Conservation (phyloP, 2,329 filamentous ascomycete species). For the Pseudogymnoascus sp. region DNA sequence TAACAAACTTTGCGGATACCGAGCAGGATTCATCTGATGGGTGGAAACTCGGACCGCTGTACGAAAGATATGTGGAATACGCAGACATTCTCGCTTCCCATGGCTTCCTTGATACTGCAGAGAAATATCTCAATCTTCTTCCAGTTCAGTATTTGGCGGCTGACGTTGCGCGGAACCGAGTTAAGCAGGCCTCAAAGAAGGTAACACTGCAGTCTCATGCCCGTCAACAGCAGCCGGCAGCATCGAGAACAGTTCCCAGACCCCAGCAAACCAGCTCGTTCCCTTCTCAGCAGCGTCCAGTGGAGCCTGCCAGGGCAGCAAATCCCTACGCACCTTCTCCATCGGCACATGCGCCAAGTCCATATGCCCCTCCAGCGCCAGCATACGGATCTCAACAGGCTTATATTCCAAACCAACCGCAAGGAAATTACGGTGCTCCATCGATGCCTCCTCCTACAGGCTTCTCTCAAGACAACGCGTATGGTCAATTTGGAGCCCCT, state of each 20-base stretch:
- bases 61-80: constrained; percentile 95
- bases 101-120: constrained; percentile 75
- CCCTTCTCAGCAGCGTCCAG: constrained; percentile 38
- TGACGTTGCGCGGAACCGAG: constrained; percentile 75
- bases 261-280: constrained; percentile 33
- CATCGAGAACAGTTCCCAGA: constrained; percentile 36
- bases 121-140: constrained; percentile 84
- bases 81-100: constrained; percentile 89
- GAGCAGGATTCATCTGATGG: constrained; percentile 64
- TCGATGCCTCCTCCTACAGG: constrained; percentile 19
- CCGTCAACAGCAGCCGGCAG: constrained; percentile 26
- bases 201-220: constrained; percentile 32
- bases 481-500: constrained; percentile 42
- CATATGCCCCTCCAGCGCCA: constrained; percentile 40
- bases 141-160: constrained; percentile 78
- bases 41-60: constrained; percentile 84
- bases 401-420: constrained; percentile 32
- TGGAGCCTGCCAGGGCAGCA: constrained; percentile 22
- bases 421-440: constrained; percentile 28
- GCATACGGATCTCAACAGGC: constrained; percentile 32
- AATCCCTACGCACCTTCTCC: constrained; percentile 32
- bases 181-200: constrained; percentile 75
- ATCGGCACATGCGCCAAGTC: constrained; percentile 32
- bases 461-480: constrained; percentile 18
- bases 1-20: constrained; percentile 80